Evolutionary conservation across 805 yeast species (phyloP).

Genomic region (Cyberlindnera americana): DNA sequence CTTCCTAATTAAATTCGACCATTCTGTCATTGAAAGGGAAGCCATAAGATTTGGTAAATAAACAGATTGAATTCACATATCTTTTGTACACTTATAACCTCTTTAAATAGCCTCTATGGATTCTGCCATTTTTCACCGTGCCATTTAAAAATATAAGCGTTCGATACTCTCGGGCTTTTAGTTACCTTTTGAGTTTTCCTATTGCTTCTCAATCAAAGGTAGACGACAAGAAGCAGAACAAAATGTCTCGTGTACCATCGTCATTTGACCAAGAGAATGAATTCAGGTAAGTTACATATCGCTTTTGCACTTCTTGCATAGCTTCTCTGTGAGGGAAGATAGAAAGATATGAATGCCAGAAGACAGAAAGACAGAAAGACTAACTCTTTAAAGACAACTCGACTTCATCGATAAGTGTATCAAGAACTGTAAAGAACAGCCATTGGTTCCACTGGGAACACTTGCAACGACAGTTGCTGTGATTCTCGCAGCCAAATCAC

Average conservation of each 20-base stretch:
- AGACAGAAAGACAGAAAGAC: background rate
- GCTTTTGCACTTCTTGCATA: too few species aligned
- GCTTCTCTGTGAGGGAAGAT: too few species aligned
- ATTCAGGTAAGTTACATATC: slow-evolving; percentile 26
- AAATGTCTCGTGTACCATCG: slow-evolving; percentile 33
- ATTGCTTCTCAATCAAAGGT: background rate
- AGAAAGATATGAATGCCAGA: too few species aligned
- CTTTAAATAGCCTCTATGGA: background rate
- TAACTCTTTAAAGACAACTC: slow-evolving; percentile 30
- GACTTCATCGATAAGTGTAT: slow-evolving; percentile 54
- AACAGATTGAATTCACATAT: too few species aligned
- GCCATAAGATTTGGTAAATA: slow-evolving; percentile 35
- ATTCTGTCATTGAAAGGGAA: slow-evolving; percentile 53
- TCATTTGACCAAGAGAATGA: slow-evolving; percentile 32
- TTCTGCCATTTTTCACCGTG: background rate
- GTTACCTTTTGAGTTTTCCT: too few species aligned
- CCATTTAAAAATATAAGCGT: too few species aligned
- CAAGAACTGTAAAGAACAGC: slow-evolving; percentile 75
- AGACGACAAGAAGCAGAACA: too few species aligned
- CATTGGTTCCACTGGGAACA: slow-evolving; percentile 82
- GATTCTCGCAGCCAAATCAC: slow-evolving; percentile 68
- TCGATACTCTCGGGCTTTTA: too few species aligned
- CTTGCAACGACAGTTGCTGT: slow-evolving; percentile 80
- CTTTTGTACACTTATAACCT: too few species aligned
- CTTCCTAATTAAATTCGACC: slow-evolving; percentile 68